Evolutionary conservation across 371 early-diverging fungal species (phyloP), one percentile per base, ranked within the genome.

Genomic region (Lichtheimia ramosa): DNA sequence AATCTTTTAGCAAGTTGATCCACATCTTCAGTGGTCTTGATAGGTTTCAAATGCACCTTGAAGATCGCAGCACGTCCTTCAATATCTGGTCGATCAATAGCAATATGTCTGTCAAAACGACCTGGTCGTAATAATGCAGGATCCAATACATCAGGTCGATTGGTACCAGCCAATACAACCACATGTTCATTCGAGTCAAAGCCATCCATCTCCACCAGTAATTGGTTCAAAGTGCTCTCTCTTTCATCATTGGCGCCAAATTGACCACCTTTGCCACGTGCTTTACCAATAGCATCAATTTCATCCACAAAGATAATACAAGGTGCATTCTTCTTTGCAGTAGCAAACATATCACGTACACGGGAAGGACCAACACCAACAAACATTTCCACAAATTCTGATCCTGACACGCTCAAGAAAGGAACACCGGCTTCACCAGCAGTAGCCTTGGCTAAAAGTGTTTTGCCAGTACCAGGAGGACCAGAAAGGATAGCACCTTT

Each of bases 381-480:
- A 92, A 98, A 99, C 98, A 99, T 99, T 77, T 99, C 98, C 20
- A 98, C 95, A 71, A 99, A 98, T 73, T 99, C 99, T 13, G 99
- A 96, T n/a, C 99, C 99, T 4, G 96, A 95, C 18, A 99, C 98
- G 50, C 92, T 92, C 49, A 98, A 75, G 80, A 99, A 99, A 1
- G 98, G 96, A 4, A 97, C 97, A 27, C 94, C 96, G 3, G 98
- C 98, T 73, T 99, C 99, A 51, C 98, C 98, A 0, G 99, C 99
- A 0, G 98, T 97, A 0, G 99, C 99, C 77, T 99, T 99, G 43
- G 99, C 99, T 50, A 99, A 73, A 54, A 99, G 75, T 3, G 99
- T 99, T 77, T 99, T 99, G 66, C 98, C 97, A 0, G 99, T 99
- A 59, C 99, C 99, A 7, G 99, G 99, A n/a, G 97, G 96, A 2